Evolutionary conservation across 192 early-diverging fungal species (phyloP).

Genomic region (Thamnidium elegans): DNA sequence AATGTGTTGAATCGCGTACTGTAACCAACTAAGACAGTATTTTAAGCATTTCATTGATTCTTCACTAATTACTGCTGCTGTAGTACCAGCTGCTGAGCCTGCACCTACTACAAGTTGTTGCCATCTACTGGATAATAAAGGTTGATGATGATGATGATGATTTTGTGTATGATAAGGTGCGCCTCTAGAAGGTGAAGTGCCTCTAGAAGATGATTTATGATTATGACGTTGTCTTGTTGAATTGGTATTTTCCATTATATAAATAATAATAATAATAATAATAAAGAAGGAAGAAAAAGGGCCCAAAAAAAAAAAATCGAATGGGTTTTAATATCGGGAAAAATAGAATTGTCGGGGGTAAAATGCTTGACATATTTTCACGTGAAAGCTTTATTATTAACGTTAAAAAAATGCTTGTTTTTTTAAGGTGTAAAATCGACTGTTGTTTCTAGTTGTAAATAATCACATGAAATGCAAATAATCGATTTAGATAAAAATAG

Average conservation of each 20-base stretch:
- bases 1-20: conserved; percentile 78
- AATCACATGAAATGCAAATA: too few relatives aligned
- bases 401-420: too few relatives aligned
- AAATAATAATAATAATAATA: not conserved
- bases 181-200: conserved; percentile 17
- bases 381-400: conserved; percentile 11
- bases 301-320: not conserved
- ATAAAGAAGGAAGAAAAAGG: conserved; percentile 8
- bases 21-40: conserved; percentile 88
- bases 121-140: conserved; percentile 45
- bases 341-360: not conserved
- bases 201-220: conserved; percentile 7
- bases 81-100: conserved; percentile 56
- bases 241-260: not conserved
- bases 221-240: conserved; percentile 3
- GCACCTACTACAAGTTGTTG: conserved; percentile 58
- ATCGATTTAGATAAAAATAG: too few relatives aligned
- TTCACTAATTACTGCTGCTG: conserved; percentile 80
- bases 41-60: conserved; percentile 84
- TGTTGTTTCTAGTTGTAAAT: too few relatives aligned
- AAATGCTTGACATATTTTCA: conserved; percentile 28
- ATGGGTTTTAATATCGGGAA: conserved; percentile 1
- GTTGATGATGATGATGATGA: conserved; percentile 7
- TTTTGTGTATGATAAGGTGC: conserved; percentile 15
- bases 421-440: too few relatives aligned